Percentiles rank a stretch among this genome's conserved stretches.
Conservation (phyloP, 2,329 filamentous ascomycete species). For the Hypomyces rosellus region DNA sequence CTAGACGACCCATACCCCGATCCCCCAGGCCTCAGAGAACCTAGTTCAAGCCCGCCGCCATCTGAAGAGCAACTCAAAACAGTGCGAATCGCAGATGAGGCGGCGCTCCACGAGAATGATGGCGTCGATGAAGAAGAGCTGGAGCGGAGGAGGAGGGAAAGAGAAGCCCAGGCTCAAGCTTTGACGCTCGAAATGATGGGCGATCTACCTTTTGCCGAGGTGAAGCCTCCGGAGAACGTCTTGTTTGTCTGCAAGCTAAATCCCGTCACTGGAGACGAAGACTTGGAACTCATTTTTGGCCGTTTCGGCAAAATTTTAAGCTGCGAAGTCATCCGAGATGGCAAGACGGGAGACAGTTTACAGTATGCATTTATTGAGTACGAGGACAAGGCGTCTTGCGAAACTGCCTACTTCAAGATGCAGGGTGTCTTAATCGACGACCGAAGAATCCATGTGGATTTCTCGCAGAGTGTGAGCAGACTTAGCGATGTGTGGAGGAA, state of each 20-base stretch:
- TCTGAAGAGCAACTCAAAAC: conserved; percentile 83
- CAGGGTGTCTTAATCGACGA: conserved; percentile 95
- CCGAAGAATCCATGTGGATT: conserved; percentile 95
- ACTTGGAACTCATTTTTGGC: conserved; percentile 91
- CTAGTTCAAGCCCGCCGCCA: conserved; percentile 72
- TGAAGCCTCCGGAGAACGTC: conserved; percentile 94
- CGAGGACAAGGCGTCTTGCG: conserved; percentile 84
- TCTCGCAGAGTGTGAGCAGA: conserved; percentile 88
- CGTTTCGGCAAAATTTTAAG: conserved; percentile 93
- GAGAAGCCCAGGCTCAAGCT: conserved; percentile 88
- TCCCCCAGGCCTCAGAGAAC: conserved; percentile 67
- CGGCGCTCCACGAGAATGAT: conserved; percentile 68
- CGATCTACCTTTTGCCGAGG: conserved; percentile 92
- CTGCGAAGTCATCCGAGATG: conserved; percentile 93
- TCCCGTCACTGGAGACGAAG: conserved; percentile 89
- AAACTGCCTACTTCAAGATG: conserved; percentile 98
- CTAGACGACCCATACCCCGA: conserved; percentile 91
- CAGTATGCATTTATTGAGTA: conserved; percentile 99
- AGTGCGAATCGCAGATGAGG: conserved; percentile 85
- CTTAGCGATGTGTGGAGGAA: conserved; percentile 85
- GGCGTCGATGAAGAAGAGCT: conserved; percentile 67
- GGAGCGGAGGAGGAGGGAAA: conserved; percentile 75
- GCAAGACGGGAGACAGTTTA: conserved; percentile 86
- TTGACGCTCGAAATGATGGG: conserved; percentile 97
- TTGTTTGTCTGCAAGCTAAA: conserved; percentile 98